Conservation (phyloP, 345 rosid species). For the Laguncularia racemosa region DNA sequence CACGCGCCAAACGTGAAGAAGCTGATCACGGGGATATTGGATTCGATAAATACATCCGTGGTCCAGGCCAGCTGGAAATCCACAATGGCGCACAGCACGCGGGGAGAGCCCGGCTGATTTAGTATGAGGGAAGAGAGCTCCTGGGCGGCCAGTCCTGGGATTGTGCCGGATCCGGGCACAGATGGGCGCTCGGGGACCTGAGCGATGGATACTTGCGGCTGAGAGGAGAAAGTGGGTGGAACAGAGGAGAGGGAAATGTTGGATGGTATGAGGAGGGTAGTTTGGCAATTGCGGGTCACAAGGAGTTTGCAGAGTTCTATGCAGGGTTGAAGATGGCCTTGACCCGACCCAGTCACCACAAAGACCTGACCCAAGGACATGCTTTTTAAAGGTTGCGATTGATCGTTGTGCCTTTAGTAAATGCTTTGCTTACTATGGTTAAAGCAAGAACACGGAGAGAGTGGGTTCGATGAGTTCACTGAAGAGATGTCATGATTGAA, state of each 20-base stretch:
- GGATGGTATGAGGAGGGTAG: constrained; percentile 20
- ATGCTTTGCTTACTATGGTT: no score
- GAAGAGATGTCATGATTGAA: no score
- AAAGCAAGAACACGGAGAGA: no score
- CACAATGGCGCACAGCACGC: constrained; percentile 13
- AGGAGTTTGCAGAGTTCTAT: constrained; percentile 23
- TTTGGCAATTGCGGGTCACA: constrained; percentile 11
- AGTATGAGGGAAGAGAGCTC: constrained; percentile 10
- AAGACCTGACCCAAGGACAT: constrained; percentile 9
- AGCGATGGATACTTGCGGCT: constrained; percentile 11
- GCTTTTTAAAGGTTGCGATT: no score
- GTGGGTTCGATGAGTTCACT: no score
- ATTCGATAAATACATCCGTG: constrained; percentile 1
- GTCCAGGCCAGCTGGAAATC: constrained; percentile 27
- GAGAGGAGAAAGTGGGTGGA: constrained; percentile 15
- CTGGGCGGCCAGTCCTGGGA: neutral
- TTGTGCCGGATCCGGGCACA: neutral
- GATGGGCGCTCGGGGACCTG: neutral
- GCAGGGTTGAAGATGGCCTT: constrained; percentile 28
- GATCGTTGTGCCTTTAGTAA: no score
- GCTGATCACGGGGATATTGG: constrained; percentile 10
- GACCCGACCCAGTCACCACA: constrained; percentile 24
- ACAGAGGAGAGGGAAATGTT: constrained; percentile 6
- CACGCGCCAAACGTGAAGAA: constrained; percentile 31
- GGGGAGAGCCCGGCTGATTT: neutral